Evolutionary conservation across 1,284 basidiomycete species (phyloP).

Genomic region (Trichosporon asahii): DNA sequence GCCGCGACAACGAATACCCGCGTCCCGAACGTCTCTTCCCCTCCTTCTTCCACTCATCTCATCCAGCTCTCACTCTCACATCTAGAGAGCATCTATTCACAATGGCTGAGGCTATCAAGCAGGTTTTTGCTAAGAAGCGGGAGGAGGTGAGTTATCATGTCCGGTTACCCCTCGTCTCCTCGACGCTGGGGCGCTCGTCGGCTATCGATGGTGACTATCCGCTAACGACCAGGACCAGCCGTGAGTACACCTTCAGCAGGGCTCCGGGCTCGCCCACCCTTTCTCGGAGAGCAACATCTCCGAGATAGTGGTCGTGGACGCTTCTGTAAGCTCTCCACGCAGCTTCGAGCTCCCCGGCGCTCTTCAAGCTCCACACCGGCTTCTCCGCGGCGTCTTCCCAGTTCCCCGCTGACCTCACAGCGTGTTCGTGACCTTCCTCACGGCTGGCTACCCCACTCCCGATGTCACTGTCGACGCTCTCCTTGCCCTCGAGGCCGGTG

Average conservation of each 20-base stretch:
- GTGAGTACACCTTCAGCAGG: constrained; percentile 25
- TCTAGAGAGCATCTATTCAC: constrained; percentile 13
- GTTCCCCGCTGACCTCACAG: constrained; percentile 50
- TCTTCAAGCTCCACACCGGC: neutral
- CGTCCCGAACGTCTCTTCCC: neutral
- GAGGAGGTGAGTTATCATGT: constrained; percentile 56
- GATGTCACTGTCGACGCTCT: constrained; percentile 81
- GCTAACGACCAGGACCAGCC: constrained; percentile 37
- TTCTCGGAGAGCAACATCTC: neutral
- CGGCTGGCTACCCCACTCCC: constrained; percentile 77
- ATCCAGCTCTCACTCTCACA: neutral
- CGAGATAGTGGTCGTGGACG: too few relatives aligned
- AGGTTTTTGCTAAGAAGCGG: constrained; percentile 69
- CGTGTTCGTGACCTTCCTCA: constrained; percentile 83
- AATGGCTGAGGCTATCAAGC: constrained; percentile 70
- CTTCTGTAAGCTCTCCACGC: neutral
- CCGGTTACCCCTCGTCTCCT: neutral
- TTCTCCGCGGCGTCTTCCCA: neutral
- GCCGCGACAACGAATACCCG: neutral
- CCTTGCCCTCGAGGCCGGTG: constrained; percentile 87
- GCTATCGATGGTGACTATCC: neutral
- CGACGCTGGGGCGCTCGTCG: neutral
- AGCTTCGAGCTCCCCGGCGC: neutral
- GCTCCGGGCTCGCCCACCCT: neutral
- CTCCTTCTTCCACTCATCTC: constrained; percentile 6